phyloP scores from a whole-genome alignment of 2,329 filamentous ascomycete genomes.

The Phialophora expanda region DNA sequence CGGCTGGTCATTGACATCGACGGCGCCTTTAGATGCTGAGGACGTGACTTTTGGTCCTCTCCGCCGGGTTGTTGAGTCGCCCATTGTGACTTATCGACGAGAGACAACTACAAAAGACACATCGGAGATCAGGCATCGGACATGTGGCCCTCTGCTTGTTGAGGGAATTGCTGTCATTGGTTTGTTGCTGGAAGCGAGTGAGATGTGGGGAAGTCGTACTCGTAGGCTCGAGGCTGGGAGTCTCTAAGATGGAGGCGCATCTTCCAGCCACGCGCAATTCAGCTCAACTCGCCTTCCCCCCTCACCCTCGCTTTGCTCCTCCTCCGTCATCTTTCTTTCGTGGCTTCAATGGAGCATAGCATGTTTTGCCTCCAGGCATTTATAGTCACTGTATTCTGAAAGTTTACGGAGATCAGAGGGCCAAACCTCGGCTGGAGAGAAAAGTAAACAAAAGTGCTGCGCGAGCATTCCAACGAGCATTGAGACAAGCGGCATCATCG shows the following conservation, averaged over 20 bases:
- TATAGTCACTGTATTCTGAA: not conserved
- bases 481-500: not conserved
- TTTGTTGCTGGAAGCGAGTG: conserved; percentile 5
- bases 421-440: conserved; percentile 23
- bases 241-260: not conserved
- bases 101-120: not conserved
- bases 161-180: not conserved
- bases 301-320: not conserved
- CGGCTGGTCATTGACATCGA: conserved; percentile 18
- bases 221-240: conserved; percentile 21
- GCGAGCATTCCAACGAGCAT: not conserved
- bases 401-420: not conserved
- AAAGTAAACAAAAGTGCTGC: conserved; percentile 24
- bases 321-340: conserved; percentile 9
- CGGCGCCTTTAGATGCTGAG: conserved; percentile 1
- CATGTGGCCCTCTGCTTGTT: not conserved
- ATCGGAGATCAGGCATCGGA: not conserved
- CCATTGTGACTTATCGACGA: conserved; percentile 17
- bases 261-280: conserved; percentile 30
- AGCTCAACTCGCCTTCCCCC: conserved; percentile 5
- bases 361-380: not conserved
- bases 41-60: conserved; percentile 19
- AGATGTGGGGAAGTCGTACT: conserved; percentile 19
- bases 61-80: conserved; percentile 23
- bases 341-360: not conserved